Evolutionary conservation across 2,329 filamentous ascomycete species (phyloP), one percentile per base, ranked within the genome.

Genomic region (Aspergillus fischeri): DNA sequence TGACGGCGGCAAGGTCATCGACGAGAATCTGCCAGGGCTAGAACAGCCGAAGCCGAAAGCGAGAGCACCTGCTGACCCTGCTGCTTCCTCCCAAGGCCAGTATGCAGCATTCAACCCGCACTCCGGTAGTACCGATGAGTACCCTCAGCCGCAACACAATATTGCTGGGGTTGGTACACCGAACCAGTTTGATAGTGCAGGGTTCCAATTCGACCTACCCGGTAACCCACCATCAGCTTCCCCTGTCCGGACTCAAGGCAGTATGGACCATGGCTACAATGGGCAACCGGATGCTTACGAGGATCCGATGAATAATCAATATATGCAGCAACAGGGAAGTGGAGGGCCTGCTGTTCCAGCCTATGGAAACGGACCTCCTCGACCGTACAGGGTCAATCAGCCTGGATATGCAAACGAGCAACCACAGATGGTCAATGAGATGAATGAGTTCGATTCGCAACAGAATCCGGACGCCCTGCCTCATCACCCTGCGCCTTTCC

Each of bases 161-260:
- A 41, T 82, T 17, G 60, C 63, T 48, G 53, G 66, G 9, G 61
- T 60, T 4, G 56, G 53, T 35, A 57, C 57, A 24, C 63, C 67
- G 1, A 73, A 71, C 52, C 68, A 74, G 44, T 75, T 77, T 53
- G 71, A 74, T 49, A 70, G 76, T 60, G 71, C 89, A 64, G 80
- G 84, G 2, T 89, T 88, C 8, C 81, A 89, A 1, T 91, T 91
- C 63, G 90, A 91, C 66, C 88, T 92, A 81, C 86, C 84, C 1
- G 56, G 56, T 24, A 66, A 68, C 11, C 3, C 52, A 9, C 57
- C 63, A 5, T 58, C 59, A 8, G 59, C 56, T 10, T 57, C 57
- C 32, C 41, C 53, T 35, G 58, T 60, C 14, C 57, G 62, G 20
- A 51, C 56, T 9, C 59, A 56, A 27, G 60, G 60, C n/a, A 56